A percentile compares a stretch with the other conserved stretches of the same genome.
Evolutionary conservation across 2,329 filamentous ascomycete species (phyloP).

Genomic region (Aspergillus puulaauensis): DNA sequence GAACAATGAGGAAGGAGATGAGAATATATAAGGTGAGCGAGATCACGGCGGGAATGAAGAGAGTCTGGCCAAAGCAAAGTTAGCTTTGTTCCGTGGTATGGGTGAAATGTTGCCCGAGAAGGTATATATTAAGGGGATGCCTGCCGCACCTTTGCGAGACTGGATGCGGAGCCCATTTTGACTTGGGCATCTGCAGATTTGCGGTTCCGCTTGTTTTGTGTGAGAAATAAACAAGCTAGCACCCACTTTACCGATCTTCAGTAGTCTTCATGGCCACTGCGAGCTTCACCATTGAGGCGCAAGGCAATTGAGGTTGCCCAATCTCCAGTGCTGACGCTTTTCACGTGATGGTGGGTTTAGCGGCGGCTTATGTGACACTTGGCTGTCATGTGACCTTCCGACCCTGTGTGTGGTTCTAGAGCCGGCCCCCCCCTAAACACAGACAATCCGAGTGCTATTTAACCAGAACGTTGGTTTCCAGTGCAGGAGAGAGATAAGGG

Average conservation of each 20-base stretch:
- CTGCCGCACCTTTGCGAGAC: slow-evolving; percentile 30
- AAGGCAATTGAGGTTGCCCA: not conserved
- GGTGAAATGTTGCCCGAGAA: not conserved
- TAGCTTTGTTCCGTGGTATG: slow-evolving; percentile 2
- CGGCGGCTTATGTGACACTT: not conserved
- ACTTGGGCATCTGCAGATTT: not conserved
- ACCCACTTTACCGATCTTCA: not conserved
- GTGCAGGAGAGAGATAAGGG: slow-evolving; percentile 12
- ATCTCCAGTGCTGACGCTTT: not conserved
- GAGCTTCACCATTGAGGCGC: not conserved
- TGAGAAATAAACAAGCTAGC: not conserved
- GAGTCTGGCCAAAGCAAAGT: slow-evolving; percentile 52
- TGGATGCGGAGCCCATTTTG: slow-evolving; percentile 31
- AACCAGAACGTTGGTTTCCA: not conserved
- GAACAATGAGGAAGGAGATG: slow-evolving; percentile 64
- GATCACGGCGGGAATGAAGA: slow-evolving; percentile 69
- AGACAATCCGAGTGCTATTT: slow-evolving; percentile 1
- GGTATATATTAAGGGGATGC: not conserved
- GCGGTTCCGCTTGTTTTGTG: not conserved
- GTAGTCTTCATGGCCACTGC: not conserved
- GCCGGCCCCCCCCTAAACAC: slow-evolving; percentile 21
- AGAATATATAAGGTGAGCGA: slow-evolving; percentile 68
- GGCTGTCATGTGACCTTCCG: slow-evolving; percentile 15
- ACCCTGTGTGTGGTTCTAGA: slow-evolving; percentile 23
- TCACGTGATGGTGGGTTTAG: not conserved